Conservation (phyloP, 371 early-diverging fungal species). For the Phascolomyces articulosus region DNA sequence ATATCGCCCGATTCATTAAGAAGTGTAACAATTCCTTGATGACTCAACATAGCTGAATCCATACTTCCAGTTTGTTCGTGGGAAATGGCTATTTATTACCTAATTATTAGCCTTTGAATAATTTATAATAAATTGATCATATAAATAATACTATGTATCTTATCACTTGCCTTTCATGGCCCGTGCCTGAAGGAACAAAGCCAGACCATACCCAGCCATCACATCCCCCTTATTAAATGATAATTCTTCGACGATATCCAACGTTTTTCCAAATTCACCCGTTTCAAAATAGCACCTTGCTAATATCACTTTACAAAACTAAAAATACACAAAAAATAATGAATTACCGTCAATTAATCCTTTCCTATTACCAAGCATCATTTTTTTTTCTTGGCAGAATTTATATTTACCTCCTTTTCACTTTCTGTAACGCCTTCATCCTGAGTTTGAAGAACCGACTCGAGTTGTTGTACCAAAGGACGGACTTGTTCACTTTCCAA, state of each 20-base stretch:
- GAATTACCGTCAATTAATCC: too few species aligned
- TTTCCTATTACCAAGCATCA: too few species aligned
- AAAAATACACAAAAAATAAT: too few species aligned
- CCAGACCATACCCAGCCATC: constrained; percentile 57
- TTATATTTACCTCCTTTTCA: constrained; percentile 96
- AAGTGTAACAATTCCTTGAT: constrained; percentile 51
- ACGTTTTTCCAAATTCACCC: constrained; percentile 36
- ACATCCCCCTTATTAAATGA: constrained; percentile 38
- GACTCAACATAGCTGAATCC: constrained; percentile 49
- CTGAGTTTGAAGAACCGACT: constrained; percentile 15
- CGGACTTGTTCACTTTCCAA: constrained; percentile 14
- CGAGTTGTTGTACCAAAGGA: constrained; percentile 17
- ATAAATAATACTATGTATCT: neutral
- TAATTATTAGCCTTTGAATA: neutral
- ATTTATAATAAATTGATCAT: neutral
- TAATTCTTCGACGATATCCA: constrained; percentile 33
- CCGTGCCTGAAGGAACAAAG: constrained; percentile 51
- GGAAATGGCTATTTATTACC: constrained; percentile 45
- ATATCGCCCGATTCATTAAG: constrained; percentile 46
- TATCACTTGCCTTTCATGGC: constrained; percentile 49
- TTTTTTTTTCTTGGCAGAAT: too few species aligned
- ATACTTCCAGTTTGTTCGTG: constrained; percentile 55
- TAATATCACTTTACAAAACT: constrained; percentile 50
- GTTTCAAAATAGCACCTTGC: constrained; percentile 41
- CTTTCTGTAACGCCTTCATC: constrained; percentile 95